Evolutionary conservation across 495 filamentous ascomycete genomes (phyloP), one percentile per base, ranked within the genome.

Genomic region (Choiromyces venosus): DNA sequence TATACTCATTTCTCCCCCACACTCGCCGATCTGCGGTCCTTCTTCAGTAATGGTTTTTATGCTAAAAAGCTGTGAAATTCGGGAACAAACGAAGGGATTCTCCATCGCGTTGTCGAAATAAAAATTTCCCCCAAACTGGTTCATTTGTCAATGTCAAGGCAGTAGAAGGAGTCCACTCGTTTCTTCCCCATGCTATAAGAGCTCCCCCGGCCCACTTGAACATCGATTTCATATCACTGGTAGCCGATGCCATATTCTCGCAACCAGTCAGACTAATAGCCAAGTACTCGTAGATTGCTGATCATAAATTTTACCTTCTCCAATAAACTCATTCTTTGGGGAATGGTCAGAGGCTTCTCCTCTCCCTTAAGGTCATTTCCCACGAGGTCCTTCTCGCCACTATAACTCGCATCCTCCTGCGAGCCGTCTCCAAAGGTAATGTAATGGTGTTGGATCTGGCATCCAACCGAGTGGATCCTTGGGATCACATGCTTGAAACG

Each of bases 321-420:
- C 56, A 64, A 64, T 64, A 64, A 33, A 64, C 5, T 64, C 56
- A 64, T 64, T 64, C 56, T 64, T 64, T 64, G 56, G 35, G 56
- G 4, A 64, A 64, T 4, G 21, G 56, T 64, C 56, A 64, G 35
- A 64, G 56, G 56, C 56, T 64, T 64, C 56, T 64, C 56, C 56
- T 64, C 35, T 4, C 14, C 56, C 56, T 64, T 33, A 64, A 64
- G n/a, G 56, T 64, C 56, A 21, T 64, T 64, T 33, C 56, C 56
- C 5, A n/a, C n/a, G n/a, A n/a, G n/a, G n/a, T n/a, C n/a, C n/a
- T n/a, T n/a, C n/a, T n/a, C n/a, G n/a, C n/a, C n/a, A n/a, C n/a
- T n/a, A n/a, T n/a, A n/a, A n/a, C n/a, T n/a, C n/a, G n/a, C n/a
- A n/a, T n/a, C n/a, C n/a, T n/a, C n/a, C n/a, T n/a, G n/a, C n/a